These are phyloP conservation scores for Ogataea parapolymorpha DNA, from an alignment of 805 yeast genomes.

Conservation along the genomic window DNA sequence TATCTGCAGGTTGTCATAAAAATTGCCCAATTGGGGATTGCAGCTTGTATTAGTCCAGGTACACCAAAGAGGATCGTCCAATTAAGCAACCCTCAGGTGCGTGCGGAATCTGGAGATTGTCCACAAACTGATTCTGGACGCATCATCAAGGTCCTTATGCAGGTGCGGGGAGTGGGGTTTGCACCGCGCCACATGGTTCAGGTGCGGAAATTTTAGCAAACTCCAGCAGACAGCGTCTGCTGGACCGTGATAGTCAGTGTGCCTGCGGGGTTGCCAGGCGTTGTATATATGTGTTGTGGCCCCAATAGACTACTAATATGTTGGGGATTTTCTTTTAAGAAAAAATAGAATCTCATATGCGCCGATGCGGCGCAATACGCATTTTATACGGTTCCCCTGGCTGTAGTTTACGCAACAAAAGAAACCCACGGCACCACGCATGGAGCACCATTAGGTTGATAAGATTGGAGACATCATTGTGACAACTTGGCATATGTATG, in stretches of 20 bases:
- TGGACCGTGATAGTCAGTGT: background rate
- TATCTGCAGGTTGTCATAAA: background rate
- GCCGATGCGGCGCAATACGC: background rate
- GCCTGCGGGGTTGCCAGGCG: background rate
- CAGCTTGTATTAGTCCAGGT: background rate
- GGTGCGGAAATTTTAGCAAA: background rate
- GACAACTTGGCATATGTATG: conserved; percentile 2
- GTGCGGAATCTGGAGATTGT: background rate
- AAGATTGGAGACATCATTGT: conserved; percentile 1
- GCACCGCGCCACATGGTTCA: background rate
- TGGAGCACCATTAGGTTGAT: conserved; percentile 1
- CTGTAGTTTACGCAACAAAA: conserved; percentile 1
- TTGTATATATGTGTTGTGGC: too few species aligned
- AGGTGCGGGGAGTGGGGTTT: background rate
- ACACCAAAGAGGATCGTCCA: background rate
- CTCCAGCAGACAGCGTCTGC: background rate
- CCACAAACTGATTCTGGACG: background rate
- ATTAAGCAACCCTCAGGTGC: background rate
- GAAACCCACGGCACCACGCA: conserved; percentile 2
- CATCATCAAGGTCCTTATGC: background rate
- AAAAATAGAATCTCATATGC: background rate
- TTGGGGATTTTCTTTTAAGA: background rate
- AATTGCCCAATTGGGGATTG: background rate
- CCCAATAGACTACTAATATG: background rate
- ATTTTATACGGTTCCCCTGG: conserved; percentile 6